Evolutionary conservation across 768 basidiomycete species (phyloP).

Genomic region (Rossbeevera mucosa): DNA sequence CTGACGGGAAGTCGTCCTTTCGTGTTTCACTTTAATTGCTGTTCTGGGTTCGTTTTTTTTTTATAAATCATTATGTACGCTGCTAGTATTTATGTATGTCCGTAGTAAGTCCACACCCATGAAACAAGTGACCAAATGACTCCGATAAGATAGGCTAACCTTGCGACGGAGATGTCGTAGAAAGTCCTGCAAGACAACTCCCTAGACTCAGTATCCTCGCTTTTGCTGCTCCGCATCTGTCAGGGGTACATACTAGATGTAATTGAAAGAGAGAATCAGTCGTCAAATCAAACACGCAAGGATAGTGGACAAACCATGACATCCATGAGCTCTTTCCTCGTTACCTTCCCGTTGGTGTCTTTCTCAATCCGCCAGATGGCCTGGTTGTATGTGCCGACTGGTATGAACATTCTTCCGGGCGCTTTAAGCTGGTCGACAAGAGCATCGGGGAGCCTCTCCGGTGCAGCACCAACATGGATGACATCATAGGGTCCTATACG

Average conservation of each 20-base stretch:
- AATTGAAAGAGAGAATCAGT: constrained; percentile 3
- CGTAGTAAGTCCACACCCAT: too few species aligned
- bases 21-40: neutral
- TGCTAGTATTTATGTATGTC: neutral
- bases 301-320: constrained; percentile 52
- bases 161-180: neutral
- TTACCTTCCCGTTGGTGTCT: constrained; percentile 61
- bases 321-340: constrained; percentile 63
- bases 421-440: constrained; percentile 75
- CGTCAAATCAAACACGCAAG: constrained; percentile 11
- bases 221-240: constrained; percentile 54
- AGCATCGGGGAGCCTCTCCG: constrained; percentile 62
- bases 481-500: constrained; percentile 63
- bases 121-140: too few species aligned
- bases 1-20: neutral
- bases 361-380: constrained; percentile 79
- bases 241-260: constrained; percentile 59
- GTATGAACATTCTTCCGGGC: constrained; percentile 88
- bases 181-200: too few species aligned
- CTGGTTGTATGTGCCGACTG: constrained; percentile 63
- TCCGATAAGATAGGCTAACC: neutral
- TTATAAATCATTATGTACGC: constrained; percentile 18
- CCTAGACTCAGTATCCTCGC: constrained; percentile 16
- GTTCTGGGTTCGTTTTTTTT: neutral
- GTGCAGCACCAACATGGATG: constrained; percentile 94